phyloP scores from a whole-genome alignment of 177 flowering plant genomes.

The Vitis hybrid region DNA sequence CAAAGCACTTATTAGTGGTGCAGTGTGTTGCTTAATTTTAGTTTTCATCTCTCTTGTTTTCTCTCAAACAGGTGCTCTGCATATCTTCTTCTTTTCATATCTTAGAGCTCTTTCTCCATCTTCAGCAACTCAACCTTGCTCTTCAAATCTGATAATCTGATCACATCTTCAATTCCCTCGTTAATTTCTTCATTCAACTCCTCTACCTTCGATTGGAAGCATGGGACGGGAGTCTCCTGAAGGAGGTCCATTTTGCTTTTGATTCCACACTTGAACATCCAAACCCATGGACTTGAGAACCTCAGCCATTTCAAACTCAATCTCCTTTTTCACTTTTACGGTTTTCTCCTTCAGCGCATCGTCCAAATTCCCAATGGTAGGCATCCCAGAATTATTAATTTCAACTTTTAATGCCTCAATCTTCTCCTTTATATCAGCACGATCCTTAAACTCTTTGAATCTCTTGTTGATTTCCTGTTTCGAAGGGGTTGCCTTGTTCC shows the following conservation, averaged over 20 bases:
- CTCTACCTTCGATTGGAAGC: constrained; percentile 33
- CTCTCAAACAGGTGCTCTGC: too few species aligned
- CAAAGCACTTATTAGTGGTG: too few species aligned
- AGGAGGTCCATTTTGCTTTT: constrained; percentile 19
- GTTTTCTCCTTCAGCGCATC: constrained; percentile 50
- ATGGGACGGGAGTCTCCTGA: constrained; percentile 15
- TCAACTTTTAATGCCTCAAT: constrained; percentile 47
- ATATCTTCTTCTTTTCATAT: too few species aligned
- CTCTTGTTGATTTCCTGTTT: constrained; percentile 55
- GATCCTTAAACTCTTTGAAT: constrained; percentile 40
- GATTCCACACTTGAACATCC: constrained; percentile 34
- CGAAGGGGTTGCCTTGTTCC: constrained; percentile 30
- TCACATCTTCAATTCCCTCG: constrained; percentile 40
- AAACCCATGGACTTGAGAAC: constrained; percentile 46
- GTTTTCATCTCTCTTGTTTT: too few species aligned
- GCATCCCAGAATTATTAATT: constrained; percentile 35
- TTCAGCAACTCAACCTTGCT: constrained; percentile 55
- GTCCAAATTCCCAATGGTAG: constrained; percentile 37
- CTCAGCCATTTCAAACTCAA: constrained; percentile 41
- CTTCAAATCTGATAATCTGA: constrained; percentile 55
- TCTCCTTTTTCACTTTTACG: constrained; percentile 41
- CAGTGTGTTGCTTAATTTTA: too few species aligned
- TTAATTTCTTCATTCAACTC: constrained; percentile 48
- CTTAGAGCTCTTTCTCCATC: constrained; percentile 22
- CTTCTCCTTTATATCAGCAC: constrained; percentile 48